Percentiles rank a stretch among this genome's conserved stretches.
These are phyloP conservation scores for Vanilla planifolia DNA, from an alignment of 106 monocot genomes.

Conservation along the genomic window DNA sequence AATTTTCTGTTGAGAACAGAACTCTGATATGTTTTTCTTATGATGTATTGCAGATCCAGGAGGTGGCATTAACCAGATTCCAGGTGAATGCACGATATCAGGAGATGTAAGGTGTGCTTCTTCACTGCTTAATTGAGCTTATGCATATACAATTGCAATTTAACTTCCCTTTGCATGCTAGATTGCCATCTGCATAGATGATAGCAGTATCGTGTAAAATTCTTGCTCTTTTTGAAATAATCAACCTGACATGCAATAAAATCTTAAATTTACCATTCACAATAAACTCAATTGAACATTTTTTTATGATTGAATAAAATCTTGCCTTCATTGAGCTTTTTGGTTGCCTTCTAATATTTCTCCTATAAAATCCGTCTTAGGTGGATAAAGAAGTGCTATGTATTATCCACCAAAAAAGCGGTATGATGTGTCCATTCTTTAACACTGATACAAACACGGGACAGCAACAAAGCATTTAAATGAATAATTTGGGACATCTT, in stretches of 20 bases:
- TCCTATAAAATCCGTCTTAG: too few relatives aligned
- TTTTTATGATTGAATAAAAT: too few relatives aligned
- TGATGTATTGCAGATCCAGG: conserved; percentile 65
- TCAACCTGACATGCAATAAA: not conserved
- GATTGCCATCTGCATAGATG: not conserved
- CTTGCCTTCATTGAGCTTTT: too few relatives aligned
- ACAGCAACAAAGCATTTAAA: too few relatives aligned
- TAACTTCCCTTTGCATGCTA: not conserved
- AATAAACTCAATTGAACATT: too few relatives aligned
- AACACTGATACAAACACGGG: too few relatives aligned
- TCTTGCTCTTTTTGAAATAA: not conserved
- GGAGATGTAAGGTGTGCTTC: conserved; percentile 81
- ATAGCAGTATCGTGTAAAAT: not conserved
- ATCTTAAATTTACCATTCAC: too few relatives aligned
- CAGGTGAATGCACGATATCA: conserved; percentile 87
- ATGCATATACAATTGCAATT: not conserved
- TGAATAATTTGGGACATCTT: too few relatives aligned
- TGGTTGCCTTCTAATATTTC: too few relatives aligned
- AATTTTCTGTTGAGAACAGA: not conserved
- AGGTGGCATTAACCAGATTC: conserved; percentile 92
- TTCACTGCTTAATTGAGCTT: not conserved
- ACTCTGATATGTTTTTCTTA: not conserved
- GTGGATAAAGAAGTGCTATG: too few relatives aligned
- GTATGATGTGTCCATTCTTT: too few relatives aligned
- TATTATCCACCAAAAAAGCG: too few relatives aligned